phyloP scores from a whole-genome alignment of 2,329 filamentous ascomycete species.

The Alternaria brassicae region DNA sequence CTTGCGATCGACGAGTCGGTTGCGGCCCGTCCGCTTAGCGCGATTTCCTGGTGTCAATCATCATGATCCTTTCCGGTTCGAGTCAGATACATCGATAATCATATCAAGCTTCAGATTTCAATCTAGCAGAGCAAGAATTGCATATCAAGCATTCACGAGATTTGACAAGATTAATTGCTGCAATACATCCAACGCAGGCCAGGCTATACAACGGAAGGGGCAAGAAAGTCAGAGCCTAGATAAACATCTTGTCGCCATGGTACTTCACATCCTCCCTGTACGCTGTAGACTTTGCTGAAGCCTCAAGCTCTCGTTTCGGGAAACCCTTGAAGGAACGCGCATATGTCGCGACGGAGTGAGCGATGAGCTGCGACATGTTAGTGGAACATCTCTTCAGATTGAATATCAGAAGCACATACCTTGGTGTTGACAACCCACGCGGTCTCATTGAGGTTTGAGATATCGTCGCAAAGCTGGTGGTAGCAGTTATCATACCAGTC shows the following conservation, averaged over 20 bases:
- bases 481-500: constrained; percentile 52
- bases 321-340: constrained; percentile 46
- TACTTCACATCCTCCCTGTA: constrained; percentile 39
- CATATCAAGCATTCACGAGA: not conserved
- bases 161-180: not conserved
- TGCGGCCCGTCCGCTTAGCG: constrained; percentile 7
- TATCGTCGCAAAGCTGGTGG: constrained; percentile 50
- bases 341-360: constrained; percentile 49
- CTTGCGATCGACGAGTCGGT: not conserved
- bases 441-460: constrained; percentile 49
- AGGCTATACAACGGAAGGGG: not conserved
- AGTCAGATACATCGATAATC: not conserved
- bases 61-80: not conserved
- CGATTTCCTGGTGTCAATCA: not conserved
- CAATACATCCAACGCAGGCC: not conserved
- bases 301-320: constrained; percentile 36
- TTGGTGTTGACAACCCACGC: constrained; percentile 51
- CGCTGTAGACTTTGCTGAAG: constrained; percentile 19
- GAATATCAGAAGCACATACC: constrained; percentile 20
- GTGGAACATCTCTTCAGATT: not conserved
- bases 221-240: constrained; percentile 19
- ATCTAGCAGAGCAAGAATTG: not conserved
- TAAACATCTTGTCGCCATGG: constrained; percentile 46
- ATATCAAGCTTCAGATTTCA: not conserved
- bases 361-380: constrained; percentile 39